phyloP scores from a whole-genome alignment of 495 filamentous ascomycete genomes.

The Pseudevernia furfuracea region DNA sequence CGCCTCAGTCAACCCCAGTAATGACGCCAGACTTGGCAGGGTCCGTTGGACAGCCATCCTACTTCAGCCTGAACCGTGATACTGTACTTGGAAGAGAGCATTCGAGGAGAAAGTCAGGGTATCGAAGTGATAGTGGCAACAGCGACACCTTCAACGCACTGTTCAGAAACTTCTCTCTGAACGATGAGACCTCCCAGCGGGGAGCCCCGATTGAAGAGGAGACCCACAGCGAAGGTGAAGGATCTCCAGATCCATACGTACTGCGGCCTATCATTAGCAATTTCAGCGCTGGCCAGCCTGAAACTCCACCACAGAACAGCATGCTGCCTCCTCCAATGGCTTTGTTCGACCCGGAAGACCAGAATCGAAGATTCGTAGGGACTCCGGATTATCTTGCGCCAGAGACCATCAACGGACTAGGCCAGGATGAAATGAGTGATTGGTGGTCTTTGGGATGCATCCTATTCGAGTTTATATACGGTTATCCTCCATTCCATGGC shows the following conservation, averaged over 20 bases:
- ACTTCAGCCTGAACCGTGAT: slow-evolving; percentile 74
- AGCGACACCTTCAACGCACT: slow-evolving; percentile 79
- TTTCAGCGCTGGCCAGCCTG: slow-evolving; percentile 33
- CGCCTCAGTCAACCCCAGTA: slow-evolving; percentile 74
- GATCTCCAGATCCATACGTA: slow-evolving; percentile 62
- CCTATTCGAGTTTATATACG: slow-evolving; percentile 90
- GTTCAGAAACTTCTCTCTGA: slow-evolving; percentile 75
- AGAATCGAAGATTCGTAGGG: slow-evolving; percentile 86
- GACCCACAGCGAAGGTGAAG: slow-evolving; percentile 53
- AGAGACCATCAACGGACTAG: slow-evolving; percentile 89
- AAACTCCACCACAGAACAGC: slow-evolving; percentile 59
- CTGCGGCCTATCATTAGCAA: slow-evolving; percentile 56
- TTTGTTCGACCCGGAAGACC: slow-evolving; percentile 91
- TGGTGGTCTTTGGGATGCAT: slow-evolving; percentile 99
- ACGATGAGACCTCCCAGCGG: slow-evolving; percentile 47
- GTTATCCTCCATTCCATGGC: slow-evolving; percentile 90
- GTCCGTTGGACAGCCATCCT: slow-evolving; percentile 75
- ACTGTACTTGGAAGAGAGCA: slow-evolving; percentile 58
- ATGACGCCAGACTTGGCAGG: slow-evolving; percentile 72
- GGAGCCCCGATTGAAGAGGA: slow-evolving; percentile 60
- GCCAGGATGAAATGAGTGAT: slow-evolving; percentile 96
- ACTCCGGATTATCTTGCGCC: slow-evolving; percentile 96
- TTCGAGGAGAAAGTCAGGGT: slow-evolving; percentile 73
- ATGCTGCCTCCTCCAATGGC: slow-evolving; percentile 96
- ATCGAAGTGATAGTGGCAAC: slow-evolving; percentile 85